Evolutionary conservation across 495 filamentous ascomycete species (phyloP).

Genomic region (Jackrogersella multiformis): DNA sequence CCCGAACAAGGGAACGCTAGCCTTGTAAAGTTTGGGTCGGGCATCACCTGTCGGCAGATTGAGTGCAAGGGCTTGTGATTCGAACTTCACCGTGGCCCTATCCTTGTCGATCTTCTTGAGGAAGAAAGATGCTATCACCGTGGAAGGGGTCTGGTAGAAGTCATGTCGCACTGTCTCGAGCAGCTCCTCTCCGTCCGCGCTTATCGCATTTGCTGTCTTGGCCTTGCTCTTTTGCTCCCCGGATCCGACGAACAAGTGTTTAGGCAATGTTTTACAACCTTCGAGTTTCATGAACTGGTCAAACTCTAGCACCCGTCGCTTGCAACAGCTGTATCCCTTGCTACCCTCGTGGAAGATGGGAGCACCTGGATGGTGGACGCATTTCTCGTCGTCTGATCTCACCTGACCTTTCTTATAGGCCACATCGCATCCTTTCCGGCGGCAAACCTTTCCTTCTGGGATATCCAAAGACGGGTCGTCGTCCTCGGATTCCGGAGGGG

Average conservation of each 20-base stretch:
- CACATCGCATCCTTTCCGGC: slow-evolving; percentile 75
- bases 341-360: slow-evolving; percentile 97
- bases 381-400: slow-evolving; percentile 75
- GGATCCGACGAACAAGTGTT: slow-evolving; percentile 88
- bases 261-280: slow-evolving; percentile 82
- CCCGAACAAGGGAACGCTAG: slow-evolving; percentile 78
- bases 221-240: slow-evolving; percentile 67
- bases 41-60: slow-evolving; percentile 85
- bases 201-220: slow-evolving; percentile 51
- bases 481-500: slow-evolving; percentile 81
- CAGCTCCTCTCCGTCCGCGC: slow-evolving; percentile 63
- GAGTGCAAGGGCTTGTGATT: slow-evolving; percentile 65
- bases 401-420: slow-evolving; percentile 66
- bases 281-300: slow-evolving; percentile 97
- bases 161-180: slow-evolving; percentile 81
- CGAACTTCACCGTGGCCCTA: slow-evolving; percentile 74
- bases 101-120: slow-evolving; percentile 95
- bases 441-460: slow-evolving; percentile 76
- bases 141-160: slow-evolving; percentile 90
- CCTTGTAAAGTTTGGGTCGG: slow-evolving; percentile 78
- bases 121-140: slow-evolving; percentile 91
- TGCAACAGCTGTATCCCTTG: slow-evolving; percentile 98
- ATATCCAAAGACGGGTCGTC: slow-evolving; percentile 81
- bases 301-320: slow-evolving; percentile 92
- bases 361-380: slow-evolving; percentile 83